Base-by-base conservation (phyloP, 345 rosid genomes). In the Linum tenue region DNA sequence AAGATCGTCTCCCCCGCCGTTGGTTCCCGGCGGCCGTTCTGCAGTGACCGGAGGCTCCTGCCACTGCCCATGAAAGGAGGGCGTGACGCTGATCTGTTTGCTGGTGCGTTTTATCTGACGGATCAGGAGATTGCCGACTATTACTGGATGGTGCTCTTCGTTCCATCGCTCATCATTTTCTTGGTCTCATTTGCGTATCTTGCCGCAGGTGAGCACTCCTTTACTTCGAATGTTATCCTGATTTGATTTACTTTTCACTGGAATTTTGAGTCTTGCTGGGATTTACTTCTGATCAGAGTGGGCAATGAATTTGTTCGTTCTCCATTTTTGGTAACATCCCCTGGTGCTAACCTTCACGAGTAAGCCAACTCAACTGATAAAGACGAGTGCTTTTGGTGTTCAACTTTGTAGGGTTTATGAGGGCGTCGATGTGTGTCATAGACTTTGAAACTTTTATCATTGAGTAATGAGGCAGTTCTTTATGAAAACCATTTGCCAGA, bases 81-180 rank as follows among this genome's bases (percentile, higher is more conserved):
- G 70, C 63, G 78, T 7, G 87, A 80, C 41, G 83, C 92, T 8
- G 94, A 83, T 85, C 76, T 71, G 67, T 74, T 82, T 42, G 76
- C 82, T 0, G 91, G 96, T 48, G 91, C 82, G 12, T 92, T 87
- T 79, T 85, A 83, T 77, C 74, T 90, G 83, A 92, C 97, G 43
- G 94, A 92, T 78, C 87, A 89, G 58, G 95, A 88, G 79, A 90
- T 86, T 65, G 94, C 83, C 2, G 92, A 90, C 79, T 92, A 86
- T 68, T 92, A 80, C 76, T 88, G 97, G 97, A 84, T 84, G 84
- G 96, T 88, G 64, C 81, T 92, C 57, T 88, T 90, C 38, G 37
- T 90, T 53, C 96, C 98, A 0, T 86, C 91, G 5, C 2, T 50
- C 22, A 64, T 92, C 50, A 64, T 85, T 70, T 90, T 92, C 85